These are phyloP conservation scores for Reticulascus tulasneorum DNA, from an alignment of 2,329 filamentous ascomycete species.

Conservation along the genomic window DNA sequence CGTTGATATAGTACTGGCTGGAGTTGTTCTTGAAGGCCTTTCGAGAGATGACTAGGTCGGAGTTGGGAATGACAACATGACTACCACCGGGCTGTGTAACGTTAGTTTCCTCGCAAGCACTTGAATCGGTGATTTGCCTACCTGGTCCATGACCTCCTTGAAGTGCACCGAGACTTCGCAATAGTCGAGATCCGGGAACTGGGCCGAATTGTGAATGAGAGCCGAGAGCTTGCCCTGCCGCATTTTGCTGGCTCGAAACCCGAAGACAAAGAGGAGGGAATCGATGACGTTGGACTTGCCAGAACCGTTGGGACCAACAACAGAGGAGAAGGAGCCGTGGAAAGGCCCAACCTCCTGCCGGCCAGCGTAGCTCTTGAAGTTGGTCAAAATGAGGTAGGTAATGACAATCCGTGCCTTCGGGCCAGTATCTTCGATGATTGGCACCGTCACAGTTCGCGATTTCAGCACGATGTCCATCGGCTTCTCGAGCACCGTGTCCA, in stretches of 20 bases:
- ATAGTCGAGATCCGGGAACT: constrained; percentile 76
- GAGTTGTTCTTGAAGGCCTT: constrained; percentile 96
- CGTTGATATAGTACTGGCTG: constrained; percentile 97
- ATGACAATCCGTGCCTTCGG: constrained; percentile 89
- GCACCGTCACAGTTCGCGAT: constrained; percentile 66
- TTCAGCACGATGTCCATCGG: constrained; percentile 94
- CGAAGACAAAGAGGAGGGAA: constrained; percentile 96
- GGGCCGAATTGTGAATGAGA: constrained; percentile 93
- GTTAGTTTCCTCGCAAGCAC: constrained; percentile 20
- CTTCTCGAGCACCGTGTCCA: constrained; percentile 75
- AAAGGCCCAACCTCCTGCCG: constrained; percentile 94
- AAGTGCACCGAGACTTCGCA: constrained; percentile 98
- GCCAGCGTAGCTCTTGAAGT: constrained; percentile 99
- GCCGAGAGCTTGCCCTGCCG: constrained; percentile 97
- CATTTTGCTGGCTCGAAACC: constrained; percentile 99
- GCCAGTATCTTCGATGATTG: constrained; percentile 67
- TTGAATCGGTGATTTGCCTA: constrained; percentile 27
- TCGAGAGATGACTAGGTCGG: constrained; percentile 81
- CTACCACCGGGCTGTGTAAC: constrained; percentile 56
- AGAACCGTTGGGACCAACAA: constrained; percentile 95
- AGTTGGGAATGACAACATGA: constrained; percentile 75
- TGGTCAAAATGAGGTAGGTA: constrained; percentile 84
- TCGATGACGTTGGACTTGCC: constrained; percentile 99
- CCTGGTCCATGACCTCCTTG: constrained; percentile 85
- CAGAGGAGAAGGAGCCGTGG: constrained; percentile 94